Conservation (phyloP, 2,329 filamentous ascomycete species). For the Xylariomycetidae sp. region DNA sequence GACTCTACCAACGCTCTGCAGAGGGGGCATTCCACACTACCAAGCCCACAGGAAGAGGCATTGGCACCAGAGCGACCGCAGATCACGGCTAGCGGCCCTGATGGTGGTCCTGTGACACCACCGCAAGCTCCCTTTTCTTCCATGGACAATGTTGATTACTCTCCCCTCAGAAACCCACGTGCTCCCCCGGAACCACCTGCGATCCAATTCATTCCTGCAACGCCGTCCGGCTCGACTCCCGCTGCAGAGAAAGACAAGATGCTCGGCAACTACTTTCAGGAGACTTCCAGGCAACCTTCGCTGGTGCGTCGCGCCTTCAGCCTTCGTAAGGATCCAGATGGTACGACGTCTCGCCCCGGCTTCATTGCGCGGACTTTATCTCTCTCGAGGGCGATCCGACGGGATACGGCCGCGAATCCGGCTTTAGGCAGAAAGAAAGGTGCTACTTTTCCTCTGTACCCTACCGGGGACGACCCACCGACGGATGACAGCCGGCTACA, state of each 20-base stretch:
- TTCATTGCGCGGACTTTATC: constrained; percentile 49
- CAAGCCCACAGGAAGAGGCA: constrained; percentile 9
- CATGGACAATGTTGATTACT: constrained; percentile 52
- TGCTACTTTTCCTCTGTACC: constrained; percentile 29
- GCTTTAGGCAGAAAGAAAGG: constrained; percentile 22
- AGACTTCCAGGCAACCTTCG: constrained; percentile 42
- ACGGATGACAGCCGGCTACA: constrained; percentile 51
- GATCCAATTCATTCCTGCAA: constrained; percentile 58
- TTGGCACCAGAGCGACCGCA: constrained; percentile 20
- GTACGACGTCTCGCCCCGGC: constrained; percentile 34
- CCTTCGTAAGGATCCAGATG: constrained; percentile 42
- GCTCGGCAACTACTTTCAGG: constrained; percentile 49
- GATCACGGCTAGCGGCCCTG: constrained; percentile 33
- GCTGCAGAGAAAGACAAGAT: constrained; percentile 44
- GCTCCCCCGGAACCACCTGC: constrained; percentile 47
- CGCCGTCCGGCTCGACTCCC: constrained; percentile 54
- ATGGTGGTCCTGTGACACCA: constrained; percentile 43
- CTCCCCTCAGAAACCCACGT: constrained; percentile 56
- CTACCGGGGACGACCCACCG: constrained; percentile 38
- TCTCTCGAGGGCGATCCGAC: constrained; percentile 37
- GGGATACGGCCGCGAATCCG: constrained; percentile 21
- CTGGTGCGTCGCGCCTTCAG: constrained; percentile 49
- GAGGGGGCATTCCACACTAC: constrained; percentile 17
- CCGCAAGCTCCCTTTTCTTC: constrained; percentile 41
- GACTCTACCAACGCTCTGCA: constrained; percentile 35